These are phyloP conservation scores for Drechslerella coelobrocha DNA, from an alignment of 2,329 filamentous ascomycete species.

Conservation along the genomic window DNA sequence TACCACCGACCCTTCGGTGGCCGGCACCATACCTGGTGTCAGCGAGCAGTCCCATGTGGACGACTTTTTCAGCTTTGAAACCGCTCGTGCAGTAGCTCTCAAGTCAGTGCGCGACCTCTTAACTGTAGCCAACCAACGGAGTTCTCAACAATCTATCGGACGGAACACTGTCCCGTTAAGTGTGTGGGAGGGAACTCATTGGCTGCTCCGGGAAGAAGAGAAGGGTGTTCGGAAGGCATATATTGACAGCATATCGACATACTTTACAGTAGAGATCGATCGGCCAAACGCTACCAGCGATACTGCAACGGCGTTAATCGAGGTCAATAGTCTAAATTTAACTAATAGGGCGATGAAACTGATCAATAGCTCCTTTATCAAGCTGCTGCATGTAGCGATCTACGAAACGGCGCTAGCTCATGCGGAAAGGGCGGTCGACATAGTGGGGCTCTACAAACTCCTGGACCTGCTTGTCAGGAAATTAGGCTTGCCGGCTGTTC, in stretches of 20 bases:
- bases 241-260: constrained; percentile 79
- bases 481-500: constrained; percentile 80
- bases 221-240: constrained; percentile 83
- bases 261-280: constrained; percentile 68
- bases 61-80: constrained; percentile 69
- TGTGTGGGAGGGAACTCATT: constrained; percentile 96
- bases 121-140: constrained; percentile 74
- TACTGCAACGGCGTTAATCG: constrained; percentile 61
- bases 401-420: constrained; percentile 84
- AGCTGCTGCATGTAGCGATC: constrained; percentile 82
- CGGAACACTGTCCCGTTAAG: constrained; percentile 78
- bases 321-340: constrained; percentile 55
- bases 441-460: constrained; percentile 78
- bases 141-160: constrained; percentile 68
- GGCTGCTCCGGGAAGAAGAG: constrained; percentile 82
- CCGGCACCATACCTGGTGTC: constrained; percentile 62
- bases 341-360: constrained; percentile 56
- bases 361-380: constrained; percentile 66
- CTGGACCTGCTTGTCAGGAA: constrained; percentile 75
- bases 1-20: constrained; percentile 61
- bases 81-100: constrained; percentile 70
- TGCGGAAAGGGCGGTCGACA: constrained; percentile 74
- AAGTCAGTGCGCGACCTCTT: constrained; percentile 82
- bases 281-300: constrained; percentile 71
- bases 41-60: constrained; percentile 65